Conservation (phyloP, 2,329 filamentous ascomycete species). For the Allantophomopsis lycopodina region DNA sequence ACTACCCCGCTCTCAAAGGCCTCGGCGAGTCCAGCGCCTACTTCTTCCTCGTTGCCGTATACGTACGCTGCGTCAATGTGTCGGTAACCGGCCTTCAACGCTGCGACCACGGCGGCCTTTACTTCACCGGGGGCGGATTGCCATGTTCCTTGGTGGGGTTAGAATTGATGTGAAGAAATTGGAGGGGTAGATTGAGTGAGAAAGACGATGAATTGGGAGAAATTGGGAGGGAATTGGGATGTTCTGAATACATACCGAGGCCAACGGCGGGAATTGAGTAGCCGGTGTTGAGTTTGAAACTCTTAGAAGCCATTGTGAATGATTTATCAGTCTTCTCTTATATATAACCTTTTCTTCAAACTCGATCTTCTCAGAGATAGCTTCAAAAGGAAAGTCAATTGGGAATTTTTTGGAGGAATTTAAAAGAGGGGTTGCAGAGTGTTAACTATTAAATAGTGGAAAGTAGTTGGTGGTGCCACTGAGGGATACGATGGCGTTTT, state of each 20-base stretch:
- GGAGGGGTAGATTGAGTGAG: no score
- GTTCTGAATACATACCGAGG: conserved; percentile 20
- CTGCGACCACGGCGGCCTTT: conserved; percentile 14
- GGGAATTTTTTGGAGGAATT: neutral
- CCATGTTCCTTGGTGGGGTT: conserved; percentile 49
- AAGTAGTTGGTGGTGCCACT: neutral
- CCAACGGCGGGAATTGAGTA: conserved; percentile 67
- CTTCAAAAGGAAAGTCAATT: neutral
- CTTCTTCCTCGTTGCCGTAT: conserved; percentile 52
- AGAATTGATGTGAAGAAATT: neutral
- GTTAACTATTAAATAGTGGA: no score
- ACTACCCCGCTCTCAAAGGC: conserved; percentile 43
- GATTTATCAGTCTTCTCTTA: neutral
- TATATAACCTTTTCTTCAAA: neutral
- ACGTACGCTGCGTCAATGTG: conserved; percentile 32
- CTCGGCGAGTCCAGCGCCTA: conserved; percentile 47
- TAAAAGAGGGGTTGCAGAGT: no score
- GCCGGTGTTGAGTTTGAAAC: conserved; percentile 61
- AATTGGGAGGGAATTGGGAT: neutral
- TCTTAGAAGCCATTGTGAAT: conserved; percentile 20
- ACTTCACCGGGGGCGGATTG: conserved; percentile 57
- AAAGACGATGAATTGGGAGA: no score
- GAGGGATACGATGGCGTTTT: neutral
- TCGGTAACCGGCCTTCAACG: neutral
- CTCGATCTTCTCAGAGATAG: neutral